These are phyloP conservation scores for Fusarium metavorans DNA, from an alignment of 2,329 filamentous ascomycete species.

Conservation along the genomic window DNA sequence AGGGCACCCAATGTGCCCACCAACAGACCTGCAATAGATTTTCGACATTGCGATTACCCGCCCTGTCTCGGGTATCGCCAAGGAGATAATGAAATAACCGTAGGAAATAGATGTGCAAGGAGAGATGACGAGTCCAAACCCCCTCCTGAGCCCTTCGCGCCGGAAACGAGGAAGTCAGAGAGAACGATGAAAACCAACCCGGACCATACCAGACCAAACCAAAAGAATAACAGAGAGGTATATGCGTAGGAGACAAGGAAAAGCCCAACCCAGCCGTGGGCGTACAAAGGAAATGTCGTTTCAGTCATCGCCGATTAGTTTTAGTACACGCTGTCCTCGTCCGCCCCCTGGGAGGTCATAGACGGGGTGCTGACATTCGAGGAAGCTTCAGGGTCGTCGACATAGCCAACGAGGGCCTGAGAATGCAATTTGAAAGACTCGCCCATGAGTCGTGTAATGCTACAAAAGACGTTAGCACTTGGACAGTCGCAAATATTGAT, in stretches of 20 bases:
- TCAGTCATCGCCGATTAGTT: constrained; percentile 61
- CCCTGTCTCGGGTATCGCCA: constrained; percentile 53
- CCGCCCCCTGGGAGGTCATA: constrained; percentile 78
- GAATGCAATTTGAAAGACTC: constrained; percentile 98
- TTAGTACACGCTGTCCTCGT: constrained; percentile 80
- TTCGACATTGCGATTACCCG: constrained; percentile 48
- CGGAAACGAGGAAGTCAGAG: constrained; percentile 41
- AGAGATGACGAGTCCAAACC: constrained; percentile 45
- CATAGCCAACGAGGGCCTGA: constrained; percentile 93
- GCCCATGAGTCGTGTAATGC: constrained; percentile 94
- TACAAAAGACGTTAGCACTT: constrained; percentile 52
- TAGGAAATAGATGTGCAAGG: constrained; percentile 44
- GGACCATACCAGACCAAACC: constrained; percentile 46
- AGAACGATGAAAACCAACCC: constrained; percentile 24
- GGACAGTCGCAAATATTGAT: background rate
- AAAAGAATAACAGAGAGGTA: constrained; percentile 46
- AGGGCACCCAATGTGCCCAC: constrained; percentile 24
- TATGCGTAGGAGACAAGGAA: constrained; percentile 47
- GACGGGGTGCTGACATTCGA: constrained; percentile 78
- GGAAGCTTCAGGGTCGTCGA: constrained; percentile 81
- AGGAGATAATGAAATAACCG: constrained; percentile 46
- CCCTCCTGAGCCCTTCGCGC: constrained; percentile 45
- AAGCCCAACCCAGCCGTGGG: constrained; percentile 37
- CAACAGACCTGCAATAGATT: constrained; percentile 32
- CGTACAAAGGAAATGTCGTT: constrained; percentile 63